Evolutionary conservation across 192 early-diverging fungal species (phyloP).

Genomic region (Linnemannia exigua): DNA sequence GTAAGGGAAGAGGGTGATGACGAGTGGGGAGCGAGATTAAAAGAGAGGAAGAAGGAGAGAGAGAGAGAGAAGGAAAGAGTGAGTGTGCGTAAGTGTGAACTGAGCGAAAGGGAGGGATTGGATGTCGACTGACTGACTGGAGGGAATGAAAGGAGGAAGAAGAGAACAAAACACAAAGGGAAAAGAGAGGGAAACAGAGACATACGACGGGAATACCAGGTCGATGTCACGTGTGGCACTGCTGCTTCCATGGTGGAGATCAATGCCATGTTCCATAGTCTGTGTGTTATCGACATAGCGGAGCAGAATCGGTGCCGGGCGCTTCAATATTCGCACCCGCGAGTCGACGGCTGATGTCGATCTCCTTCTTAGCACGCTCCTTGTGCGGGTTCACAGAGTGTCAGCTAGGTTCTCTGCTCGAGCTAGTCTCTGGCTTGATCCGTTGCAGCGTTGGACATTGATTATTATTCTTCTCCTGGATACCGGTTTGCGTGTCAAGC

Average conservation of each 20-base stretch:
- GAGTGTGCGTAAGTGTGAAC: not conserved
- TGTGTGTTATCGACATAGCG: no score
- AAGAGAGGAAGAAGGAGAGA: not conserved
- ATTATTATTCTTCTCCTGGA: no score
- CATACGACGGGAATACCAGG: not conserved
- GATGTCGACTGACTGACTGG: slow-evolving; percentile 1
- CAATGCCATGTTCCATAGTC: no score
- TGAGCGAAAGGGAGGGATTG: not conserved
- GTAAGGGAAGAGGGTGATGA: not conserved
- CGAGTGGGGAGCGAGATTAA: not conserved
- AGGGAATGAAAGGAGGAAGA: not conserved
- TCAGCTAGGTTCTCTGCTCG: no score
- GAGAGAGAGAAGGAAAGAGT: not conserved
- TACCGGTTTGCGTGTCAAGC: not conserved
- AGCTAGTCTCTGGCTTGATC: no score
- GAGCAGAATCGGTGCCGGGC: no score
- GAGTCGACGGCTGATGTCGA: no score
- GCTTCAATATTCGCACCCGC: no score
- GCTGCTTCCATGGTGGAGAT: no score
- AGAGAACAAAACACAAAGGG: not conserved
- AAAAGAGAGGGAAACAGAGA: not conserved
- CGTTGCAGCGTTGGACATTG: no score
- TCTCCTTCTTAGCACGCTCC: no score
- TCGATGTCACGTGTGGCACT: not conserved
- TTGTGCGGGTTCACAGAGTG: no score